Evolutionary conservation across 768 basidiomycete genomes (phyloP).

Genomic region (Agaricus blazei): DNA sequence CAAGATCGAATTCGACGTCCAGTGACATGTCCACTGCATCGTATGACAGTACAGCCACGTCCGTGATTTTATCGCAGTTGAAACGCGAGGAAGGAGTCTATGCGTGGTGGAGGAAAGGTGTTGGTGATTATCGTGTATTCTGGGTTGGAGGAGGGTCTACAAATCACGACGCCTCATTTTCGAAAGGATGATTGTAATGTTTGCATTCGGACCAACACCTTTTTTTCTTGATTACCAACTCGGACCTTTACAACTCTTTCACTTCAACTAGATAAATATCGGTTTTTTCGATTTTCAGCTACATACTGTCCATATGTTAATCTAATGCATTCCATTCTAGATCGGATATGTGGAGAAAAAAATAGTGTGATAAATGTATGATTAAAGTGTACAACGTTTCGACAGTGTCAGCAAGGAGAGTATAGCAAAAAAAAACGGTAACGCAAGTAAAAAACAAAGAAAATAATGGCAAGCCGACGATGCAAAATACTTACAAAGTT

Average conservation of each 20-base stretch:
- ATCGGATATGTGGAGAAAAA: background rate
- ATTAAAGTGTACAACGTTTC: slow-evolving; percentile 1
- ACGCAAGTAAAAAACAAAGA: too few species aligned
- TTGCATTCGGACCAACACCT: too few species aligned
- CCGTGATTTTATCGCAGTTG: slow-evolving; percentile 41
- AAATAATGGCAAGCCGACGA: too few species aligned
- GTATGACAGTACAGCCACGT: slow-evolving; percentile 46
- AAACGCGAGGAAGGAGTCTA: slow-evolving; percentile 64
- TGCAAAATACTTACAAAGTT: background rate
- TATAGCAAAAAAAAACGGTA: background rate
- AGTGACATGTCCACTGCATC: slow-evolving; percentile 41
- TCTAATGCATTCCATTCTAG: slow-evolving; percentile 8
- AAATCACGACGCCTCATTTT: background rate
- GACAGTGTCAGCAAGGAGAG: background rate
- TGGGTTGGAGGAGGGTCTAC: slow-evolving; percentile 63
- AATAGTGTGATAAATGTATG: slow-evolving; percentile 6
- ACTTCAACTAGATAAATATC: background rate
- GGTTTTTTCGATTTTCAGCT: background rate
- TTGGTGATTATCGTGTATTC: slow-evolving; percentile 74
- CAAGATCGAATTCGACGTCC: slow-evolving; percentile 38
- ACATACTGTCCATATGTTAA: background rate
- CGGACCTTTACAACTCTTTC: background rate
- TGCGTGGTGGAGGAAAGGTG: slow-evolving; percentile 71
- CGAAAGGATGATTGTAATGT: background rate
- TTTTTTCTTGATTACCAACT: background rate